These are phyloP conservation scores for Fusarium beomiforme DNA, from an alignment of 2,329 filamentous ascomycete genomes.

Conservation along the genomic window DNA sequence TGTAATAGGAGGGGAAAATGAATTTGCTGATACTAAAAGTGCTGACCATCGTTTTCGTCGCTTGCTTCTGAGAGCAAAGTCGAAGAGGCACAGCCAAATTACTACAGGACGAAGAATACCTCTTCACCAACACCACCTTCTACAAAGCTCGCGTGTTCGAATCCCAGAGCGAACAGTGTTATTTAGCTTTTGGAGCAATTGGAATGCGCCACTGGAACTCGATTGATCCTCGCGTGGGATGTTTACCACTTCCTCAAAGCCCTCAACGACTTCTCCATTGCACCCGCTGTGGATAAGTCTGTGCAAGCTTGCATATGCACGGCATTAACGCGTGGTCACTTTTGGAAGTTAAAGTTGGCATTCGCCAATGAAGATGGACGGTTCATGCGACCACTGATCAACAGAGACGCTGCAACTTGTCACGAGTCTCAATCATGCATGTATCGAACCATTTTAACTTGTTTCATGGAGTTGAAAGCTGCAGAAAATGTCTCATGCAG, in stretches of 20 bases:
- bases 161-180: accelerated
- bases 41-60: too few species aligned
- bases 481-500: neutral
- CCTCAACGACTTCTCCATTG: neutral
- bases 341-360: neutral
- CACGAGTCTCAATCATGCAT: neutral
- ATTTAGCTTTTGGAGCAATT: neutral
- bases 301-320: slow-evolving; percentile 4
- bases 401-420: neutral
- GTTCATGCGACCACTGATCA: slow-evolving; percentile 4
- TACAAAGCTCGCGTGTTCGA: neutral
- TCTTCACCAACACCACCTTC: accelerated
- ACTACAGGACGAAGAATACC: too few species aligned
- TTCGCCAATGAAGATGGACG: neutral
- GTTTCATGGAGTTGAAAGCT: neutral
- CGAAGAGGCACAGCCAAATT: too few species aligned
- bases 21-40: too few species aligned
- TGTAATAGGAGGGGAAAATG: too few species aligned
- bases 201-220: neutral
- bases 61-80: too few species aligned
- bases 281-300: neutral
- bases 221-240: neutral
- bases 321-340: neutral
- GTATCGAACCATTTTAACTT: neutral
- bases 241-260: neutral